Evolutionary conservation across 768 basidiomycete genomes (phyloP).

Genomic region (Lentinula edodes): DNA sequence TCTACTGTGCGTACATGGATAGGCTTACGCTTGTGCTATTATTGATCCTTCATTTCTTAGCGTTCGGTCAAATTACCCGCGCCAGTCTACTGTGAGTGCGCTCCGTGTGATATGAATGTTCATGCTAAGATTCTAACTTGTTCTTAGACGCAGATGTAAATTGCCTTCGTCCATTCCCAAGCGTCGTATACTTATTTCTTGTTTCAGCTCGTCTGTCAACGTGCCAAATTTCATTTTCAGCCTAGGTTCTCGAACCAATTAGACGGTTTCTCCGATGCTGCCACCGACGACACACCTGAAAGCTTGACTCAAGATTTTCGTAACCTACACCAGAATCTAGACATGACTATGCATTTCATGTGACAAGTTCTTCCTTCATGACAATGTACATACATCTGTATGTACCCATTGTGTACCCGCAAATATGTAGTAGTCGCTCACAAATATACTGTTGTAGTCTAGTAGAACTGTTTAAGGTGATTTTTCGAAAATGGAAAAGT

Average conservation of each 20-base stretch:
- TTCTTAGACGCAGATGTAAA: constrained; percentile 50
- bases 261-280: constrained; percentile 31
- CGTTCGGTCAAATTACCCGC: constrained; percentile 65
- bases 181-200: neutral
- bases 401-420: too few relatives aligned
- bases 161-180: neutral
- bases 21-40: neutral
- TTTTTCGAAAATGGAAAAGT: too few relatives aligned
- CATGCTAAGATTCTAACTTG: neutral
- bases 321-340: constrained; percentile 22
- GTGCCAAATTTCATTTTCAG: constrained; percentile 47
- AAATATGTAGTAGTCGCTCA: too few relatives aligned
- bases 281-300: constrained; percentile 21
- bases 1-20: constrained; percentile 39
- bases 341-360: constrained; percentile 25
- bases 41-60: neutral
- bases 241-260: constrained; percentile 23
- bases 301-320: constrained; percentile 19
- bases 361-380: constrained; percentile 2
- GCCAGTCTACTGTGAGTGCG: constrained; percentile 58
- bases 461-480: too few relatives aligned
- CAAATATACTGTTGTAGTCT: too few relatives aligned
- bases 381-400: too few relatives aligned
- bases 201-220: constrained; percentile 45
- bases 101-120: neutral